Evolutionary conservation across 306 rosid genomes (phyloP), one percentile per base, ranked within the genome.

Genomic region (Quillaja saponaria): DNA sequence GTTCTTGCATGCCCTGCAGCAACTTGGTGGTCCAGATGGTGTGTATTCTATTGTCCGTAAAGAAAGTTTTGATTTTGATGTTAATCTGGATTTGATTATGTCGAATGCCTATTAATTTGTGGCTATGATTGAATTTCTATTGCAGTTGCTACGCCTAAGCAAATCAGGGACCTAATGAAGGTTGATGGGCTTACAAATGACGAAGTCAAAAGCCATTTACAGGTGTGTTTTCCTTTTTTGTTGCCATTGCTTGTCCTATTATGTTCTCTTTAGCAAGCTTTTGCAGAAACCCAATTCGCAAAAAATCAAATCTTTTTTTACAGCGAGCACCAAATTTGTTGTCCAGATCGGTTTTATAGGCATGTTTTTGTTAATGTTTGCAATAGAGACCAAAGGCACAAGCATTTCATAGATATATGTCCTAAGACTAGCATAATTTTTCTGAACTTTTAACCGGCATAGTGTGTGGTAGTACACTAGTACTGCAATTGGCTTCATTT

Each of bases 121-220:
- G 52, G 61, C 11, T 12, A 41, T 45, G 56, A 55, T 71, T 57
- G 42, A 10, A 65, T 77, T 34, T 58, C 1, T 69, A 44, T 62
- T 74, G 49, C 69, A 90, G 97, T 75, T 65, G 97, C 97, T 19
- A 90, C 97, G 0, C 97, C 97, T 2, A 90, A 90, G 71, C 97
- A 90, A 76, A 90, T 90, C 63, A 83, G 96, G 64, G 97, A 90
- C 38, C 71, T 77, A 13, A 90, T 90, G 97, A 90, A 85, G 76
- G 95, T 87, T 44, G 96, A 90, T 81, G 94, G 96, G 34, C 94
- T 90, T 61, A 90, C 97, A n/a, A 90, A 90, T 60, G 97, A 87
- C 46, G 97, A 90, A 76, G 97, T 90, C 71, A 90, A 90, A 73
- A 90, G 97, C 76, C 97, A 90, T 72, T 78, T 90, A 12, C 97